Evolutionary conservation across 805 yeast genomes (phyloP).

Genomic region (Metschnikowia chrysomelidarum): DNA sequence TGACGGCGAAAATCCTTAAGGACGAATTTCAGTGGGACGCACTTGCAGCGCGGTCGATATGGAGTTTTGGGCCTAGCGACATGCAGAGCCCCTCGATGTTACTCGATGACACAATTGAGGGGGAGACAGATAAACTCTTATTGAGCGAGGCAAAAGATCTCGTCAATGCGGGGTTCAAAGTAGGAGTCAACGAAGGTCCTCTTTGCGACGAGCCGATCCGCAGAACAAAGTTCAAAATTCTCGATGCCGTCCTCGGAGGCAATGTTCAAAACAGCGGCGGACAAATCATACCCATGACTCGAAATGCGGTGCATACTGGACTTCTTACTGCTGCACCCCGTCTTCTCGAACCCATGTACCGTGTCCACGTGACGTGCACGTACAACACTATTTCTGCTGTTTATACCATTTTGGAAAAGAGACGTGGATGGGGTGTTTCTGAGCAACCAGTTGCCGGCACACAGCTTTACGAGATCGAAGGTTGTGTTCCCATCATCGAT

Average conservation of each 20-base stretch:
- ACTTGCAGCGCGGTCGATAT: conserved; percentile 73
- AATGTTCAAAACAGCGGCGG: conserved; percentile 51
- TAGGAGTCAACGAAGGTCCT: conserved; percentile 88
- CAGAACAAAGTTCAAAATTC: conserved; percentile 65
- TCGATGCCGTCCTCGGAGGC: conserved; percentile 54
- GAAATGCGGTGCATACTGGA: conserved; percentile 83
- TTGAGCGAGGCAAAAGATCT: conserved; percentile 49
- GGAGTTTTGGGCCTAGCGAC: conserved; percentile 69
- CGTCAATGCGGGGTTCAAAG: conserved; percentile 74
- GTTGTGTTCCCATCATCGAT: conserved; percentile 82
- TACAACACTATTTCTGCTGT: conserved; percentile 47
- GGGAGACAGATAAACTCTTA: conserved; percentile 59
- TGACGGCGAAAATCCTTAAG: conserved; percentile 54
- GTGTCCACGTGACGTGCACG: conserved; percentile 56
- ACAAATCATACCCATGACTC: conserved; percentile 79
- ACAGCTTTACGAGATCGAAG: conserved; percentile 58
- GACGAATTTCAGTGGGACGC: conserved; percentile 76
- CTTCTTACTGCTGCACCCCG: conserved; percentile 74
- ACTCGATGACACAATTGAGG: conserved; percentile 69
- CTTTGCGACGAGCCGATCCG: conserved; percentile 82
- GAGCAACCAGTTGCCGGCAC: conserved; percentile 69
- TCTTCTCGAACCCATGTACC: conserved; percentile 78
- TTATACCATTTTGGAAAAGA: conserved; percentile 47
- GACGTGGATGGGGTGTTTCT: conserved; percentile 62
- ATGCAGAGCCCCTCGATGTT: conserved; percentile 48